Evolutionary conservation across 164 flowering plant genomes (phyloP).

Genomic region (Aristolochia fimbriata): DNA sequence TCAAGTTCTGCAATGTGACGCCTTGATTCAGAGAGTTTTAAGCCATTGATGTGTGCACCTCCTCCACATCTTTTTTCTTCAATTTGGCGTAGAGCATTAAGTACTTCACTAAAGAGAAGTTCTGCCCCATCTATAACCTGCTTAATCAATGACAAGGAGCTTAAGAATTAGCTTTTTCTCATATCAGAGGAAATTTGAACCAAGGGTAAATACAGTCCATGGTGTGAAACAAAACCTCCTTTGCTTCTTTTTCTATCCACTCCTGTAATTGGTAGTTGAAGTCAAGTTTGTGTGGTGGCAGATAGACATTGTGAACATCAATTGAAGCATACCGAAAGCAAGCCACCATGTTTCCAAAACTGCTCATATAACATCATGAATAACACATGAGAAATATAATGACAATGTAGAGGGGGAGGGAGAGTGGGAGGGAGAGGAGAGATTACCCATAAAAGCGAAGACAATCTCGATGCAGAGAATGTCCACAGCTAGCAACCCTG

Average conservation of each 20-base stretch:
- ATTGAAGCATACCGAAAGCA: conserved; percentile 97
- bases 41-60: conserved; percentile 14
- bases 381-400: no score
- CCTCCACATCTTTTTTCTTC: conserved; percentile 30
- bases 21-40: conserved; percentile 39
- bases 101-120: conserved; percentile 72
- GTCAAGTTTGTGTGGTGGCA: conserved; percentile 79
- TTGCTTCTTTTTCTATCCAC: conserved; percentile 72
- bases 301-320: conserved; percentile 83
- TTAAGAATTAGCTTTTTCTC: neutral
- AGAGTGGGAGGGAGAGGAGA: neutral
- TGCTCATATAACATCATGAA: conserved; percentile 20
- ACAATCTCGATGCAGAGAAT: conserved; percentile 96
- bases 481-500: conserved; percentile 98
- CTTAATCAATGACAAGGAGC: conserved; percentile 7
- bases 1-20: conserved; percentile 49
- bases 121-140: conserved; percentile 66
- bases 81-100: conserved; percentile 49
- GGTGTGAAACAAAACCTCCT: conserved; percentile 34
- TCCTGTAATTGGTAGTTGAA: conserved; percentile 67
- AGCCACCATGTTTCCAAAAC: conserved; percentile 95
- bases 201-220: neutral
- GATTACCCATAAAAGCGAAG: conserved; percentile 97
- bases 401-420: no score
- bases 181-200: neutral